Evolutionary conservation across 192 early-diverging fungal species (phyloP), one percentile per base, ranked within the genome.

Genomic region (Linnemannia hyalina): DNA sequence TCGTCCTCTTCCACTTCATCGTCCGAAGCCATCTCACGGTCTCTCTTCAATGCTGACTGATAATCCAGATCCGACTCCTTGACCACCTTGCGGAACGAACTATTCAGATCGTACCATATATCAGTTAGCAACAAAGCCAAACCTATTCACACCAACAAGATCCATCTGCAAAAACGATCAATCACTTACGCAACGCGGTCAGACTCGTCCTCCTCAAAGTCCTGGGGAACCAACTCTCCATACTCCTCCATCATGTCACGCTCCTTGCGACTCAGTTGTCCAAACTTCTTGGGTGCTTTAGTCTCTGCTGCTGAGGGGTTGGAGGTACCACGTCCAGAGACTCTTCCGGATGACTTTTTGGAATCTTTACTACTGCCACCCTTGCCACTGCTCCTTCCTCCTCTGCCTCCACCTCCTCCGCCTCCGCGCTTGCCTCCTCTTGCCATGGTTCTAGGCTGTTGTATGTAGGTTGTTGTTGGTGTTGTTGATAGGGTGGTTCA

Each of bases 171-270:
- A 44, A 22, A 77, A 6, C 3, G 7, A 7, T 68, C 76, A 70
- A 20, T 35, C 41, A 80, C 70, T 89, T 87, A 80, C 78, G 40
- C 85, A 69, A 76, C 80, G 26, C 89, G 87, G 73, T 88, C 89
- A 22, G 84, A 76, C 76, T 91, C 88, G 42, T 91, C 88, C 18
- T 82, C 80, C 9, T 86, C 89, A 73, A 89, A 88, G 52, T 90
- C 90, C 36, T 88, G 85, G 38, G 92, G 92, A 4, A 86, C 92
- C 6, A 95, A 88, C 77, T 95, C 94, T 70, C 94, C 94, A 79
- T 95, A 95, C 47, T 95, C 94, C 54, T 93, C 90, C 73, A 95
- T 90, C 80, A 92, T 87, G 13, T 89, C 88, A 26, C 88, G 85
- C 68, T 92, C 83, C 73, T 90, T 90, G 63, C 91, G 76, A 22